These are phyloP conservation scores for Chrysanthemum lavandulifolium DNA, from an alignment of 129 eudicot species.

Conservation along the genomic window DNA sequence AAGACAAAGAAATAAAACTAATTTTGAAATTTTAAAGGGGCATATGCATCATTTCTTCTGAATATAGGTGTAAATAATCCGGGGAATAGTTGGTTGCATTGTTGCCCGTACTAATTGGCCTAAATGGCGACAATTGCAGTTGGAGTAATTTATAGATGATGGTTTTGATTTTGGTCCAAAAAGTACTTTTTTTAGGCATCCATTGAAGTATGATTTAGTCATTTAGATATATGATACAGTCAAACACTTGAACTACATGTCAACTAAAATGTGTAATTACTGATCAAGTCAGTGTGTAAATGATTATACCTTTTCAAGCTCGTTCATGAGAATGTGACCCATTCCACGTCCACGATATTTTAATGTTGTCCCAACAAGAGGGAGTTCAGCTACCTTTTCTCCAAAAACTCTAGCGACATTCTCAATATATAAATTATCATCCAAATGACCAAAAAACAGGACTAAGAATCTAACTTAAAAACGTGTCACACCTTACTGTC, in stretches of 20 bases:
- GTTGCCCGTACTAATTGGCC: neutral
- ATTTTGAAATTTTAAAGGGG: too few species aligned
- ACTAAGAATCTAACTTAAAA: neutral
- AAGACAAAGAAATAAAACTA: too few species aligned
- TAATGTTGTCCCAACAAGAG: constrained; percentile 69
- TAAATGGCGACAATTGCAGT: neutral
- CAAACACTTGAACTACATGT: neutral
- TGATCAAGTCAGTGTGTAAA: neutral
- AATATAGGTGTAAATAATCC: too few species aligned
- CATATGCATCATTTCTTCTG: too few species aligned
- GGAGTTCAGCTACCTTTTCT: constrained; percentile 75
- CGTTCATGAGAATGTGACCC: constrained; percentile 70
- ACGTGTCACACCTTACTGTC: constrained; percentile 46
- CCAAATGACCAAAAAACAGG: constrained; percentile 8
- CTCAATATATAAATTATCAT: constrained; percentile 11
- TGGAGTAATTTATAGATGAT: too few species aligned
- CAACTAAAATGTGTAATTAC: neutral
- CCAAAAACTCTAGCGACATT: constrained; percentile 52
- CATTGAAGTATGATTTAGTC: neutral
- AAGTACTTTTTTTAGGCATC: neutral
- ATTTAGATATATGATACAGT: neutral
- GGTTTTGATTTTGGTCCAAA: neutral
- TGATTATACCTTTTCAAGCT: constrained; percentile 67
- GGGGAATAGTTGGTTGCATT: neutral
- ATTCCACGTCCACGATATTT: constrained; percentile 72